phyloP scores from a whole-genome alignment of 73 alveolate species.

The Durusdinium trenchii region DNA sequence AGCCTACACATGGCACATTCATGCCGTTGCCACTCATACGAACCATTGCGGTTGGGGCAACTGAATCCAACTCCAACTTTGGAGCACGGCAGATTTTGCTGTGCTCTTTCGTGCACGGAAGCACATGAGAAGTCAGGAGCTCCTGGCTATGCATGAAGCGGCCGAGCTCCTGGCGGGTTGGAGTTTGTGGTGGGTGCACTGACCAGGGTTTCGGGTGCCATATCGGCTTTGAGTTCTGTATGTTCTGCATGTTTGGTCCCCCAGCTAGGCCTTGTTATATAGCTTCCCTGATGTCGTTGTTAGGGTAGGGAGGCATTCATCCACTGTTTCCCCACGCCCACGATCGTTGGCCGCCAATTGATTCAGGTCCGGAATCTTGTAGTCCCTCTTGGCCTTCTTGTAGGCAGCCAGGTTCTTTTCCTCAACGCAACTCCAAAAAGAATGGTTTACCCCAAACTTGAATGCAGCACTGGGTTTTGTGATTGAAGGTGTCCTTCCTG shows the following conservation, averaged over 20 bases:
- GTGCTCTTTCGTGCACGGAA: neutral
- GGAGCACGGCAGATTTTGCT: neutral
- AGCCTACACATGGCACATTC: neutral
- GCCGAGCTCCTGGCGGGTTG: neutral
- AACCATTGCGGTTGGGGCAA: neutral
- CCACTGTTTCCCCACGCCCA: neutral
- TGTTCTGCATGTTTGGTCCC: too few relatives aligned
- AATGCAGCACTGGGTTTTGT: too few relatives aligned
- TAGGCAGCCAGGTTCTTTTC: neutral
- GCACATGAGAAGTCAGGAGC: neutral
- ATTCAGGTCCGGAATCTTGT: neutral
- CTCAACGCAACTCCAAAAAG: too few relatives aligned
- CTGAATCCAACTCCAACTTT: neutral
- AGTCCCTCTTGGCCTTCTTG: neutral
- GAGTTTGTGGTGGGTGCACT: too few relatives aligned
- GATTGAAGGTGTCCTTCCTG: too few relatives aligned
- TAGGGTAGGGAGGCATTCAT: neutral
- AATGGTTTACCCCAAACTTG: too few relatives aligned
- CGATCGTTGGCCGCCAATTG: neutral
- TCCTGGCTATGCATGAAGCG: neutral
- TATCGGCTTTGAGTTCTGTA: too few relatives aligned
- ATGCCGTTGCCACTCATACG: neutral
- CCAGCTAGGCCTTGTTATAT: too few relatives aligned
- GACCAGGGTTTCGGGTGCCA: too few relatives aligned
- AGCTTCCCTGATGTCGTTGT: neutral